Evolutionary conservation across 2,329 filamentous ascomycete genomes (phyloP), one percentile per base, ranked within the genome.

Genomic region (Phaeomoniella chlamydospora): DNA sequence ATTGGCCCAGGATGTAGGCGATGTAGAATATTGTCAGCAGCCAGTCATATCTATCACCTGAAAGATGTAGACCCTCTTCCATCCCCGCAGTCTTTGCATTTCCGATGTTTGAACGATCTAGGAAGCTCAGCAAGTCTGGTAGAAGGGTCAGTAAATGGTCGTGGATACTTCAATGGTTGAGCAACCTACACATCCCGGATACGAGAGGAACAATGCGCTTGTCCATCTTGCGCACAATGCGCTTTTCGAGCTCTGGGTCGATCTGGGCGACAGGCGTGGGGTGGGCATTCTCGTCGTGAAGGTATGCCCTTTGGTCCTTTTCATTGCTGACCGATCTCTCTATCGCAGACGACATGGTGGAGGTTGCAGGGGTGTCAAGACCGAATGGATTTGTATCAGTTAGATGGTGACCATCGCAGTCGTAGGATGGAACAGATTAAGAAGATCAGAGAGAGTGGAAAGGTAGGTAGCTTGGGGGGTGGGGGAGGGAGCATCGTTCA

Each of bases 61-160:
- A 46, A 13, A 74, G 53, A 6, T 61, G 38, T 12, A 74, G 57
- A 17, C 68, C 65, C 31, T 62, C 49, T 35, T 56, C 42, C 65
- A 72, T 70, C 26, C 68, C 68, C 2, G 68, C 66, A 31, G 69
- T 67, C 41, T 60, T 57, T 1, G 68, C 68, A 58, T 72, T 72
- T 36, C 67, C 64, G 34, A 68, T 63, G 41, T 71, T 71, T 18
- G 60, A 63, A 33, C 65, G 56, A 44, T 70, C 66, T 12, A 69
- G 51, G 38, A 65, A 64, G 4, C 61, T 52, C 11, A 68, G 50
- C 4, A 66, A 48, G 47, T 65, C 62, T 66, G 36, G 26, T 33
- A 15, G 26, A 34, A 26, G 29, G n/a, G n/a, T n/a, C n/a, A n/a
- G n/a, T n/a, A 37, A 19, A 19, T 40, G 32, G n/a, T 34, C 19